Base-by-base conservation (phyloP, 768 basidiomycete genomes). In the Neoboletus magnificus region DNA sequence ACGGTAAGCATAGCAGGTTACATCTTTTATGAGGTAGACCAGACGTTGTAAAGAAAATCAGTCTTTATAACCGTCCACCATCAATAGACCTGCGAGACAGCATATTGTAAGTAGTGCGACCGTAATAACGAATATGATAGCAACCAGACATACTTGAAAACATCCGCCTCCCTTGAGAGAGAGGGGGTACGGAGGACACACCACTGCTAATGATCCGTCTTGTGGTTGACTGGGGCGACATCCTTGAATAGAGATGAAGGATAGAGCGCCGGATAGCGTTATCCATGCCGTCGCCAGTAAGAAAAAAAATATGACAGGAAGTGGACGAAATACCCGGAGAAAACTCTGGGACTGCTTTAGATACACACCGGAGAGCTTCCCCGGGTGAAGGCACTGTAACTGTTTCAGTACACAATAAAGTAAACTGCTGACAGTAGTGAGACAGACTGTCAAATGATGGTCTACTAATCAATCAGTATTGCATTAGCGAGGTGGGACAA, bases 1-100 rank as follows among this genome's bases (percentile, higher is more conserved):
- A 66, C 81, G 78, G 57, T 90, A 75, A 30, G 89, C 86, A 68
- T 90, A 91, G 68, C 85, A 90, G 58, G 85, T 71, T 33, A 88
- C 90, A 72, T 84, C 86, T 89, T 92, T 81, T 57, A 27, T 11
- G 23, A 46, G 64, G 50, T 36, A 47, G 2, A 18, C 11, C 35
- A 37, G 43, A 37, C 25, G 27, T 56, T 33, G 16, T 10, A 27
- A 36, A 47, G 42, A 11, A 13, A 48, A 49, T 64, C 56, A 53
- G 46, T 9, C 39, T 13, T 37, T 12, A 8, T 15, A 18, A 15
- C 35, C 18, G 23, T 18, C n/a, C 43, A 9, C 63, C 2, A 23
- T 37, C 11, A 8, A 61, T 79, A 52, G 59, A 81, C 82, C 73
- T 83, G 82, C 20, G 78, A 73, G 5, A 77, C 78, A n/a, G n/a